These are phyloP conservation scores for Sanghuangporus sanghuang DNA, from an alignment of 1,284 basidiomycete species.

Conservation along the genomic window DNA sequence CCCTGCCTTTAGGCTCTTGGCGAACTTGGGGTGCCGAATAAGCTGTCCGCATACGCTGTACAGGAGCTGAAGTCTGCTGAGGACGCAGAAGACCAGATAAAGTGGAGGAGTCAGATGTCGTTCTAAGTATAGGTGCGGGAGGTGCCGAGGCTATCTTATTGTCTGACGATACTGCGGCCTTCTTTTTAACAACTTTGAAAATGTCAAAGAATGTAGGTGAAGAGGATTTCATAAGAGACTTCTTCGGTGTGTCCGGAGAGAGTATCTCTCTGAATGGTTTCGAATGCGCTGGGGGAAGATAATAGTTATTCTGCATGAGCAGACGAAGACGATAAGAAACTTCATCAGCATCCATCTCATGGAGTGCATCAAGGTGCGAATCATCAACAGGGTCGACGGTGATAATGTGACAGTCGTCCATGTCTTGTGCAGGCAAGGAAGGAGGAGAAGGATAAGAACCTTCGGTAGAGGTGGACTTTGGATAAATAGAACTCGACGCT, in stretches of 20 bases:
- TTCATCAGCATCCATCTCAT: slow-evolving; percentile 69
- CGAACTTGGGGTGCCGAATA: slow-evolving; percentile 23
- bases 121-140: slow-evolving; percentile 46
- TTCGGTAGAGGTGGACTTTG: slow-evolving; percentile 54
- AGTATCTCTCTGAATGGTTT: slow-evolving; percentile 65
- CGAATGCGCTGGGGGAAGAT: slow-evolving; percentile 75
- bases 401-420: slow-evolving; percentile 36
- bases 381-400: slow-evolving; percentile 42
- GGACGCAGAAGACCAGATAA: slow-evolving; percentile 29
- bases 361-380: slow-evolving; percentile 18
- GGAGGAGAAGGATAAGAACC: slow-evolving; percentile 48
- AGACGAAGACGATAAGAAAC: slow-evolving; percentile 76
- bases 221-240: slow-evolving; percentile 36
- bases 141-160: slow-evolving; percentile 30
- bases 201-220: slow-evolving; percentile 63
- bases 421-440: slow-evolving; percentile 42
- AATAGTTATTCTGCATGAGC: slow-evolving; percentile 79
- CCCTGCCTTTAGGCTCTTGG: slow-evolving; percentile 37
- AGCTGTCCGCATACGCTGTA: slow-evolving; percentile 37
- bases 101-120: slow-evolving; percentile 57
- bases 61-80: slow-evolving; percentile 29
- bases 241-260: slow-evolving; percentile 29
- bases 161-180: slow-evolving; percentile 23
- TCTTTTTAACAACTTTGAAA: slow-evolving; percentile 57
- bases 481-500: slow-evolving; percentile 69